Percentiles rank a stretch among this genome's conserved stretches.
Conservation (phyloP, 1,284 basidiomycete species). For the Cryptococcus hybrid region DNA sequence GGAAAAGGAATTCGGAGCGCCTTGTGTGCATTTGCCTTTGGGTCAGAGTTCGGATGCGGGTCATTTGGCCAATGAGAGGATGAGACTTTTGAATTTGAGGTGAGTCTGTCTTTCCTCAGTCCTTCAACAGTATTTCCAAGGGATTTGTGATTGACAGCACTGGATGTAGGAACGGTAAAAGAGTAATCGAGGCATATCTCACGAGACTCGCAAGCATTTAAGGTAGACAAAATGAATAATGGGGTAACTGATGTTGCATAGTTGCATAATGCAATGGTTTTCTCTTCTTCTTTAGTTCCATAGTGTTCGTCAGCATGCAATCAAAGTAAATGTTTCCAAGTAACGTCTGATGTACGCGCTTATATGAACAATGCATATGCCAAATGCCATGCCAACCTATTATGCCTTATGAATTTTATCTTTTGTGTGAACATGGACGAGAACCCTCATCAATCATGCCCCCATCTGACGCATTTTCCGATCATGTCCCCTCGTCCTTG, state of each 20-base stretch:
- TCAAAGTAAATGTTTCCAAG: too few species aligned
- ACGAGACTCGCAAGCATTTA: constrained; percentile 27
- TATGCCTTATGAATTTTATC: too few species aligned
- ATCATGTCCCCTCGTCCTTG: constrained; percentile 48
- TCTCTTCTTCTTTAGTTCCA: too few species aligned
- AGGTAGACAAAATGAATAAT: constrained; percentile 1
- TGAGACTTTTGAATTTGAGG: constrained; percentile 50
- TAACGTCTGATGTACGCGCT: too few species aligned
- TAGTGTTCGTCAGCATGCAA: too few species aligned
- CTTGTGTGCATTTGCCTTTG: constrained; percentile 49
- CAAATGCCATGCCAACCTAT: too few species aligned
- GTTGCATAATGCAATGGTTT: too few species aligned
- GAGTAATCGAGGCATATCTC: constrained; percentile 47
- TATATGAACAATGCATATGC: too few species aligned
- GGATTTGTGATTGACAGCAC: not conserved
- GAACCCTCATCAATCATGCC: not conserved
- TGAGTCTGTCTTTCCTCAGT: constrained; percentile 12
- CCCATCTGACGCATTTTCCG: constrained; percentile 50
- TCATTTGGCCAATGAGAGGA: constrained; percentile 52
- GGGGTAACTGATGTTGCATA: too few species aligned
- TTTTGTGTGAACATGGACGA: too few species aligned
- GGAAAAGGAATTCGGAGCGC: constrained; percentile 74
- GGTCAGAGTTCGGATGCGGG: constrained; percentile 48
- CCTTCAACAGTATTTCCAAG: not conserved
- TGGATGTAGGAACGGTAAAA: constrained; percentile 40